A percentile compares a stretch with the other conserved stretches of the same genome.
These are phyloP conservation scores for Penicillium sp. DNA, from an alignment of 2,329 filamentous ascomycete species.

Conservation along the genomic window DNA sequence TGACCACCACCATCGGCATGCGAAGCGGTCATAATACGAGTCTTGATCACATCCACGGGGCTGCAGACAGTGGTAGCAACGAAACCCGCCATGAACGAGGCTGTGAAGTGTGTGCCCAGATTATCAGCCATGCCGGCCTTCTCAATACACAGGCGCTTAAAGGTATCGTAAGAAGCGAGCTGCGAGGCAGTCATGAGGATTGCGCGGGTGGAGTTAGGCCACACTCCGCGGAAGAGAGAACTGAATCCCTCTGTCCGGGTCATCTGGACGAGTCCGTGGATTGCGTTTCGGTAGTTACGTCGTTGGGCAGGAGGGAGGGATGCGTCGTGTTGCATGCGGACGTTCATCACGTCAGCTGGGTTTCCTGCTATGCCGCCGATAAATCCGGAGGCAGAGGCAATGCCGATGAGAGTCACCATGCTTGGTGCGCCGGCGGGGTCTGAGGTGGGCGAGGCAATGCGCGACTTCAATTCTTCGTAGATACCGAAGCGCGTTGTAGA, in stretches of 20 bases:
- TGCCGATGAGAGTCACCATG: slow-evolving; percentile 74
- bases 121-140: slow-evolving; percentile 55
- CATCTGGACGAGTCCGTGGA: slow-evolving; percentile 86
- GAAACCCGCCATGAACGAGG: slow-evolving; percentile 63
- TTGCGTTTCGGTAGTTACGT: slow-evolving; percentile 83
- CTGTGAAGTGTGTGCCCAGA: slow-evolving; percentile 61
- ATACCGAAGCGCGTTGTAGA: slow-evolving; percentile 94
- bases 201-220: slow-evolving; percentile 62
- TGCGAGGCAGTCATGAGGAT: slow-evolving; percentile 67
- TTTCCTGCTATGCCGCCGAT: slow-evolving; percentile 88
- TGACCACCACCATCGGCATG: slow-evolving; percentile 43
- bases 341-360: slow-evolving; percentile 93
- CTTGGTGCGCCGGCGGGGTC: slow-evolving; percentile 56
- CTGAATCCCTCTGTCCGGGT: slow-evolving; percentile 74
- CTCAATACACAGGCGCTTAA: slow-evolving; percentile 59
- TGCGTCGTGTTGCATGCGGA: slow-evolving; percentile 95
- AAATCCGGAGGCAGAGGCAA: slow-evolving; percentile 82
- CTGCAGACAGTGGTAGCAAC: slow-evolving; percentile 68
- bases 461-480: slow-evolving; percentile 87
- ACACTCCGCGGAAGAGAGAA: slow-evolving; percentile 75
- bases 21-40: slow-evolving; percentile 61
- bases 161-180: slow-evolving; percentile 63
- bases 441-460: slow-evolving; percentile 49
- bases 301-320: slow-evolving; percentile 71
- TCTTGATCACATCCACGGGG: slow-evolving; percentile 68